These are phyloP conservation scores for Anthracocystis setariae DNA, from an alignment of 1,284 basidiomycete genomes.

Conservation along the genomic window DNA sequence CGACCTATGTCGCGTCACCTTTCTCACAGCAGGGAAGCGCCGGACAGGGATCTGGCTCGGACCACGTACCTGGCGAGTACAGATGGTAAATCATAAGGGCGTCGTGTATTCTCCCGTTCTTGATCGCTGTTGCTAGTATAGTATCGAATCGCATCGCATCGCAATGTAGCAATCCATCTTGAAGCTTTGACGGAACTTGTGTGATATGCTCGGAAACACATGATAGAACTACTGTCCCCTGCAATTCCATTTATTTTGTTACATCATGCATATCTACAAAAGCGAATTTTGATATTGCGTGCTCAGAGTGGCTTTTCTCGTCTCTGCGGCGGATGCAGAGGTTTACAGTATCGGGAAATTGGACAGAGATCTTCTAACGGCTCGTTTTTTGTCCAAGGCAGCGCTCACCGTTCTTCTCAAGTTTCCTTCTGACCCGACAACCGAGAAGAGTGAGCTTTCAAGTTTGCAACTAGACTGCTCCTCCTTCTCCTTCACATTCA, in stretches of 20 bases:
- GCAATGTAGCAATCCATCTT: background rate
- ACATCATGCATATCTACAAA: too few relatives aligned
- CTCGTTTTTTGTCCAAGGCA: background rate
- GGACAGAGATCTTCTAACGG: constrained; percentile 5
- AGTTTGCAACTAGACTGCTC: background rate
- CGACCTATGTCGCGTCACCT: constrained; percentile 31
- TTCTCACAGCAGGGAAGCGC: constrained; percentile 16
- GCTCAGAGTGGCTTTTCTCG: constrained; percentile 7
- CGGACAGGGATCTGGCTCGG: constrained; percentile 6
- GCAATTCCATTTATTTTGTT: too few relatives aligned
- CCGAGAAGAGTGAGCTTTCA: background rate
- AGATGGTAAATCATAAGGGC: constrained; percentile 32
- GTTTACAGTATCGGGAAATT: constrained; percentile 4
- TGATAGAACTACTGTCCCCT: background rate
- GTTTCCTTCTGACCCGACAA: constrained; percentile 3
- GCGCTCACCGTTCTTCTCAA: constrained; percentile 4
- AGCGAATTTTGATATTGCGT: constrained; percentile 15
- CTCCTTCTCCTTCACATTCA: background rate
- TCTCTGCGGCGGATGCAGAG: background rate
- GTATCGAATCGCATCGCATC: background rate
- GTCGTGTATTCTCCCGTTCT: background rate
- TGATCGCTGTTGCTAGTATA: background rate
- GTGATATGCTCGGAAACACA: background rate
- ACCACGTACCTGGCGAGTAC: constrained; percentile 43
- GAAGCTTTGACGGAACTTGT: background rate